phyloP scores from a whole-genome alignment of 768 basidiomycete genomes.

The Melanogaster broomeanus region DNA sequence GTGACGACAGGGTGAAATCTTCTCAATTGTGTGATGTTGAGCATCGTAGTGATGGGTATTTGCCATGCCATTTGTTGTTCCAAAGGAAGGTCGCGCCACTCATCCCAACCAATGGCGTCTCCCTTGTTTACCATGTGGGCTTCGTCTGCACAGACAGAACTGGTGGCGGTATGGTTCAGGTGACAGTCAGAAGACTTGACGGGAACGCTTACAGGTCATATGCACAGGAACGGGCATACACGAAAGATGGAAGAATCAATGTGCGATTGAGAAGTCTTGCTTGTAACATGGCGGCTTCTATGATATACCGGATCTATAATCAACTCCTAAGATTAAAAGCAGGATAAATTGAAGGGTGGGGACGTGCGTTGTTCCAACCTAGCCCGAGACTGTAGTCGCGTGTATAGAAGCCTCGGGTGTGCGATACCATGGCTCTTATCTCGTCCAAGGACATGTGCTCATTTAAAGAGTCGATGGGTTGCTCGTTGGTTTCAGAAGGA shows the following conservation, averaged over 20 bases:
- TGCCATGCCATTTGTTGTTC: constrained; percentile 35
- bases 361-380: constrained; percentile 47
- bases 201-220: constrained; percentile 34
- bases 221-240: constrained; percentile 46
- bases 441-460: constrained; percentile 30
- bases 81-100: constrained; percentile 39
- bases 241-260: constrained; percentile 41
- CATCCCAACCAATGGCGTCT: constrained; percentile 39
- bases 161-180: constrained; percentile 6
- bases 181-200: background rate
- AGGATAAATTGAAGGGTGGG: background rate
- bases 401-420: constrained; percentile 41
- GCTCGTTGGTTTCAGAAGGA: background rate
- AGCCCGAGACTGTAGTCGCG: constrained; percentile 45
- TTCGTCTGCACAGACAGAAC: constrained; percentile 39
- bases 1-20: constrained; percentile 36
- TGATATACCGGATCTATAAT: constrained; percentile 43
- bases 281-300: constrained; percentile 42
- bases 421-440: constrained; percentile 34
- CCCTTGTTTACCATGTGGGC: constrained; percentile 44
- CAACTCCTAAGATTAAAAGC: background rate
- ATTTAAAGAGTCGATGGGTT: constrained; percentile 1
- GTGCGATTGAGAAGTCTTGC: constrained; percentile 41
- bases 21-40: constrained; percentile 42
- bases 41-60: constrained; percentile 37